Percentiles rank a stretch among this genome's conserved stretches.
These are phyloP conservation scores for Aspergillus alliaceus DNA, from an alignment of 2,329 filamentous ascomycete genomes.

Conservation along the genomic window DNA sequence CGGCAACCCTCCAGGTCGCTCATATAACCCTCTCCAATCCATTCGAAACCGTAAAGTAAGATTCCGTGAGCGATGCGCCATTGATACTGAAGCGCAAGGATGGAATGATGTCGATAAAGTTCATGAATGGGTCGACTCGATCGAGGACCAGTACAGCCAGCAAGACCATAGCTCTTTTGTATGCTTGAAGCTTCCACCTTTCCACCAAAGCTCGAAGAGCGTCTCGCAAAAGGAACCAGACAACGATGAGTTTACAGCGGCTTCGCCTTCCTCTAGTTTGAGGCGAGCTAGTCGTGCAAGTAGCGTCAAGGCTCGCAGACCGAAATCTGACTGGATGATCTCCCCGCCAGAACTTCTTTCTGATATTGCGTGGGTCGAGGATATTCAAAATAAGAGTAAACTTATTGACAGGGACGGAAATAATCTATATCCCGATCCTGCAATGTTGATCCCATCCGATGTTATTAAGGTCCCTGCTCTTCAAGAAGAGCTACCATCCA, in stretches of 20 bases:
- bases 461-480: conserved; percentile 6
- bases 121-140: conserved; percentile 72
- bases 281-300: conserved; percentile 42
- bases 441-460: conserved; percentile 22
- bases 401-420: conserved; percentile 78
- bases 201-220: conserved; percentile 28
- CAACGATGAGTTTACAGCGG: conserved; percentile 25
- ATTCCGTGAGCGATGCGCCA: conserved; percentile 70
- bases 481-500: conserved; percentile 17
- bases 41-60: conserved; percentile 87
- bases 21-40: conserved; percentile 89
- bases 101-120: conserved; percentile 75
- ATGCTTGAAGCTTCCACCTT: conserved; percentile 45
- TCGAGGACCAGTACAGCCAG: conserved; percentile 53
- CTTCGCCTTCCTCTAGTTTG: conserved; percentile 43
- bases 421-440: conserved; percentile 57
- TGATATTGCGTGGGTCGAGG: conserved; percentile 87
- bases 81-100: conserved; percentile 73
- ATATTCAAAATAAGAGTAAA: conserved; percentile 73
- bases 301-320: conserved; percentile 64
- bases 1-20: conserved; percentile 57
- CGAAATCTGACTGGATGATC: conserved; percentile 81
- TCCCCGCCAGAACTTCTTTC: conserved; percentile 83
- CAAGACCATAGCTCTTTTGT: conserved; percentile 48
- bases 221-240: conserved; percentile 17